These are phyloP conservation scores for Vicia sativa DNA, from an alignment of 306 rosid genomes.

Conservation along the genomic window DNA sequence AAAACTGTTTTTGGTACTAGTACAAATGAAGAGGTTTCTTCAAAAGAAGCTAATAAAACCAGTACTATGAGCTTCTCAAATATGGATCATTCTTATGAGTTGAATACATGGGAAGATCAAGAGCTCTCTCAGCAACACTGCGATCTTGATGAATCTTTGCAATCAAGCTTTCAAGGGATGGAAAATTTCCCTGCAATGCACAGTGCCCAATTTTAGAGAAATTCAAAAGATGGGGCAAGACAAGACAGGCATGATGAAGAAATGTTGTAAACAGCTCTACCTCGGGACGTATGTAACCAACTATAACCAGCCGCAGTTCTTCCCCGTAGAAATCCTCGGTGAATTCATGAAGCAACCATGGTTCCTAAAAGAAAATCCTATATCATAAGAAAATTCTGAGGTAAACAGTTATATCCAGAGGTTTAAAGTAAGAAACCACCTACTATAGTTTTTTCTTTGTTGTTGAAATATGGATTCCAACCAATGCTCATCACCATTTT, in stretches of 20 bases:
- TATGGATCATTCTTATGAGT: slow-evolving; percentile 61
- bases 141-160: slow-evolving; percentile 83
- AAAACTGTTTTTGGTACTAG: slow-evolving; percentile 1
- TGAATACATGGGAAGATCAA: slow-evolving; percentile 85
- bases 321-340: too few relatives aligned
- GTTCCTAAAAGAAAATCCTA: too few relatives aligned
- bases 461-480: slow-evolving; percentile 89
- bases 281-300: too few relatives aligned
- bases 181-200: slow-evolving; percentile 69
- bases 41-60: slow-evolving; percentile 24
- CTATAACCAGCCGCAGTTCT: too few relatives aligned
- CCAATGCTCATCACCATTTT: slow-evolving; percentile 98
- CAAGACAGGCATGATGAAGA: too few relatives aligned
- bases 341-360: too few relatives aligned
- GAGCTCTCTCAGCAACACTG: slow-evolving; percentile 70
- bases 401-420: not conserved
- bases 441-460: slow-evolving; percentile 86
- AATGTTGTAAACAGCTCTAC: too few relatives aligned
- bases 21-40: slow-evolving; percentile 20
- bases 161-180: slow-evolving; percentile 72
- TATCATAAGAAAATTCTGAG: too few relatives aligned
- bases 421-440: slow-evolving; percentile 41
- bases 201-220: too few relatives aligned
- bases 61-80: slow-evolving; percentile 45
- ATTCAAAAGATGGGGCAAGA: too few relatives aligned